Percentiles rank a stretch among this genome's conserved stretches.
phyloP scores from a whole-genome alignment of 2,329 filamentous ascomycete genomes.

The Ciborinia camelliae region DNA sequence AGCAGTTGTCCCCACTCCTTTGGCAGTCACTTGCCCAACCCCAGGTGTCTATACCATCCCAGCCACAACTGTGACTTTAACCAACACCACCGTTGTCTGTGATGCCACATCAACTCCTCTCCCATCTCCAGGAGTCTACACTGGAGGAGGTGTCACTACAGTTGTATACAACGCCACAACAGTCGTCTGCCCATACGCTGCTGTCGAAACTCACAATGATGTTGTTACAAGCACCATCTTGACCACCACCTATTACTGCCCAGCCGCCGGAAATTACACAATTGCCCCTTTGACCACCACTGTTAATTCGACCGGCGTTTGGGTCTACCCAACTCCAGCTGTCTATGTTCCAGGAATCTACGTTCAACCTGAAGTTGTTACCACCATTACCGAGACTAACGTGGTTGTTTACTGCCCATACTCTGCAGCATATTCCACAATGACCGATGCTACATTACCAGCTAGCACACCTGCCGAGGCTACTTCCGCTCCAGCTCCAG shows the following conservation, averaged over 20 bases:
- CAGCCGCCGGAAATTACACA: slow-evolving; percentile 70
- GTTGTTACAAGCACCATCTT: slow-evolving; percentile 64
- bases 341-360: slow-evolving; percentile 68
- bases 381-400: slow-evolving; percentile 66
- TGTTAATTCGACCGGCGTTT: slow-evolving; percentile 51
- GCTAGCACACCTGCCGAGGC: slow-evolving; percentile 25
- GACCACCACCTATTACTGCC: slow-evolving; percentile 71
- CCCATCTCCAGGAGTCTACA: slow-evolving; percentile 61
- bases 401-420: slow-evolving; percentile 70
- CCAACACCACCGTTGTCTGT: slow-evolving; percentile 64
- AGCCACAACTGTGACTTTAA: slow-evolving; percentile 66
- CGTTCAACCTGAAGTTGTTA: slow-evolving; percentile 62
- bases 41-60: slow-evolving; percentile 74
- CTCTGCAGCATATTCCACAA: slow-evolving; percentile 40
- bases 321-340: slow-evolving; percentile 64
- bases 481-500: slow-evolving; percentile 31
- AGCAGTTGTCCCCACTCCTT: slow-evolving; percentile 45
- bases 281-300: slow-evolving; percentile 65
- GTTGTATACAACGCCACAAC: slow-evolving; percentile 64
- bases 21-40: slow-evolving; percentile 54
- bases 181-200: slow-evolving; percentile 67
- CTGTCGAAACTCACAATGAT: slow-evolving; percentile 55
- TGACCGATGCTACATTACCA: not conserved
- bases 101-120: slow-evolving; percentile 60
- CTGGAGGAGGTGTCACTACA: slow-evolving; percentile 69